Evolutionary conservation across 495 filamentous ascomycete genomes (phyloP).

Genomic region (Talaromyces thailandensis): DNA sequence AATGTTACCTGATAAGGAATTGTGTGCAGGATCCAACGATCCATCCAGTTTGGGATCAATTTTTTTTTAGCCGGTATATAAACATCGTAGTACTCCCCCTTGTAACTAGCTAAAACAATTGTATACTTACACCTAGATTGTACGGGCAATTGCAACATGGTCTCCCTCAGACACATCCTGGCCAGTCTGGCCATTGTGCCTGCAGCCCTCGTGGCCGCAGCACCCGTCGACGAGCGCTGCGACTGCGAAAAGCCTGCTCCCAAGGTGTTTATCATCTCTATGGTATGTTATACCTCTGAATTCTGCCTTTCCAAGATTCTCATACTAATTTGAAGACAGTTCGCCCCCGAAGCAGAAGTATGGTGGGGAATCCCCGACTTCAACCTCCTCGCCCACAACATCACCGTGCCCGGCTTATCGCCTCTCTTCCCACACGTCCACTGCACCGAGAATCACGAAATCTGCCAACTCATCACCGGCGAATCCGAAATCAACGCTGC

Average conservation of each 20-base stretch:
- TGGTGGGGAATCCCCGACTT: conserved; percentile 59
- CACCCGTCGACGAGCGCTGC: conserved; percentile 4
- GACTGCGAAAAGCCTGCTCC: conserved; percentile 38
- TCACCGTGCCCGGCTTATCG: conserved; percentile 58
- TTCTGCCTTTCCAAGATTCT: too few species aligned
- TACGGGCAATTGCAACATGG: neutral
- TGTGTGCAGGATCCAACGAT: neutral
- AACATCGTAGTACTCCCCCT: neutral
- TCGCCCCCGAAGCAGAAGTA: conserved; percentile 53
- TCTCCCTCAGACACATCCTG: neutral
- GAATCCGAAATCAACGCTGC: conserved; percentile 70
- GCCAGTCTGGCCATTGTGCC: neutral
- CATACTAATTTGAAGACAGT: conserved; percentile 32
- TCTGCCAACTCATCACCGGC: conserved; percentile 55
- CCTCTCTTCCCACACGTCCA: conserved; percentile 56
- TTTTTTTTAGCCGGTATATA: neutral
- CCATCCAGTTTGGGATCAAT: neutral
- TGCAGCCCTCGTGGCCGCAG: neutral
- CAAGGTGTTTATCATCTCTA: conserved; percentile 63
- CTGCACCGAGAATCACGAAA: conserved; percentile 45
- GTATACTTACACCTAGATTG: neutral
- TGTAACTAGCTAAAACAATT: neutral
- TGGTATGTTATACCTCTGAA: too few species aligned
- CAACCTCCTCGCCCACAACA: conserved; percentile 52
- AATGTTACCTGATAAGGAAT: neutral